Conservation (phyloP, 2,329 filamentous ascomycete species). For the Thelonectria rubi region DNA sequence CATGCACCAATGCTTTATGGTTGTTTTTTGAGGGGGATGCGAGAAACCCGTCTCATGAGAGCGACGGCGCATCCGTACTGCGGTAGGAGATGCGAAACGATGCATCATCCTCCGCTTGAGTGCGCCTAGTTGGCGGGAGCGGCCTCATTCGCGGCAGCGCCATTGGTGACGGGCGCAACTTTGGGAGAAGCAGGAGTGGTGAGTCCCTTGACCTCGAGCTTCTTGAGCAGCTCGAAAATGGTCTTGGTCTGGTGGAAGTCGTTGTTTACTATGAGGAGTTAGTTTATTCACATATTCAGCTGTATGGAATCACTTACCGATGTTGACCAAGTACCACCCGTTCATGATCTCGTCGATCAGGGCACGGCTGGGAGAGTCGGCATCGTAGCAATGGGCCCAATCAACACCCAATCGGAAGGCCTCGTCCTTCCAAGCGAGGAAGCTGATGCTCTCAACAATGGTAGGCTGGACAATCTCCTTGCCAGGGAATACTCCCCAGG, state of each 20-base stretch:
- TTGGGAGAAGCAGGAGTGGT: conserved; percentile 52
- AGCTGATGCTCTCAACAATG: conserved; percentile 98
- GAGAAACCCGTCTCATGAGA: conserved; percentile 17
- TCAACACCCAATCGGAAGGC: conserved; percentile 92
- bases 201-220: conserved; percentile 73
- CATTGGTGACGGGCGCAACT: conserved; percentile 36
- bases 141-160: conserved; percentile 11
- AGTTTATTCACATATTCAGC: conserved; percentile 11
- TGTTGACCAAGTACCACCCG: conserved; percentile 93
- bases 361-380: conserved; percentile 77
- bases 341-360: conserved; percentile 87
- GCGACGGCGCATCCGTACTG: conserved; percentile 9
- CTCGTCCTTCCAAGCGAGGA: conserved; percentile 98
- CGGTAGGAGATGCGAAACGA: background rate
- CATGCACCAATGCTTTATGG: conserved; percentile 23
- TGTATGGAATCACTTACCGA: conserved; percentile 67
- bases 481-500: conserved; percentile 98
- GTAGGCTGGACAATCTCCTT: conserved; percentile 99
- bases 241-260: conserved; percentile 88
- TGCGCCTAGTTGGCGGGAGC: conserved; percentile 30
- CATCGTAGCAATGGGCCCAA: conserved; percentile 91
- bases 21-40: conserved; percentile 22
- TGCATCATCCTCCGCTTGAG: background rate
- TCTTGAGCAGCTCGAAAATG: conserved; percentile 88
- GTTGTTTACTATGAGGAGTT: conserved; percentile 79